Percentiles rank a stretch among this genome's conserved stretches.
Evolutionary conservation across 2,329 filamentous ascomycete genomes (phyloP).

Genomic region (Neonectria faginata): DNA sequence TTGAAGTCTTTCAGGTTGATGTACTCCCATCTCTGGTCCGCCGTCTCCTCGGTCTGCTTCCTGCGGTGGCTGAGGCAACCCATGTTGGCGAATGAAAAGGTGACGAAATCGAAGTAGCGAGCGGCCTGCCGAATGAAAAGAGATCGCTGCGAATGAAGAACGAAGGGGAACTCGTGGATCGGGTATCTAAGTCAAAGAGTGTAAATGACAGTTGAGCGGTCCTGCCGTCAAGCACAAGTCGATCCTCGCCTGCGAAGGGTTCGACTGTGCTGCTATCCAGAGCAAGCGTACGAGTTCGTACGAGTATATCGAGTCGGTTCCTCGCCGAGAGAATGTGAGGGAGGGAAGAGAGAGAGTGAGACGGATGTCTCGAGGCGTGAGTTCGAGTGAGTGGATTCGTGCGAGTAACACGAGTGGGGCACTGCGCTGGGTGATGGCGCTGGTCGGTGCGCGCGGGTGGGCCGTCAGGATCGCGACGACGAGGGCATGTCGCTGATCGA

Average conservation of each 20-base stretch:
- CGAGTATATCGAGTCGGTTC: constrained; percentile 4
- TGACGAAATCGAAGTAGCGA: constrained; percentile 11
- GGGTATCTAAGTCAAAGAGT: constrained; percentile 31
- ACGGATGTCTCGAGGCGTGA: constrained; percentile 9
- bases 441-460: constrained; percentile 28
- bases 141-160: constrained; percentile 21
- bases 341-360: constrained; percentile 32
- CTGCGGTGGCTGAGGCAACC: constrained; percentile 71
- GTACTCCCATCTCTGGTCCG: constrained; percentile 95
- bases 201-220: constrained; percentile 43
- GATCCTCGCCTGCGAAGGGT: constrained; percentile 63
- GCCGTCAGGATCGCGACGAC: constrained; percentile 21
- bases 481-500: constrained; percentile 27
- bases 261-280: constrained; percentile 53
- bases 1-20: constrained; percentile 85
- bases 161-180: constrained; percentile 19
- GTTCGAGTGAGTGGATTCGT: constrained; percentile 16
- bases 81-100: constrained; percentile 61
- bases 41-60: constrained; percentile 73
- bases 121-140: constrained; percentile 29
- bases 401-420: constrained; percentile 24
- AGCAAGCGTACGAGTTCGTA: constrained; percentile 27
- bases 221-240: constrained; percentile 59
- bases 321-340: constrained; percentile 16
- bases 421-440: constrained; percentile 15